A percentile compares a stretch with the other conserved stretches of the same genome.
phyloP scores from a whole-genome alignment of 768 basidiomycete species.

The Coprinopsis strossmayeri region DNA sequence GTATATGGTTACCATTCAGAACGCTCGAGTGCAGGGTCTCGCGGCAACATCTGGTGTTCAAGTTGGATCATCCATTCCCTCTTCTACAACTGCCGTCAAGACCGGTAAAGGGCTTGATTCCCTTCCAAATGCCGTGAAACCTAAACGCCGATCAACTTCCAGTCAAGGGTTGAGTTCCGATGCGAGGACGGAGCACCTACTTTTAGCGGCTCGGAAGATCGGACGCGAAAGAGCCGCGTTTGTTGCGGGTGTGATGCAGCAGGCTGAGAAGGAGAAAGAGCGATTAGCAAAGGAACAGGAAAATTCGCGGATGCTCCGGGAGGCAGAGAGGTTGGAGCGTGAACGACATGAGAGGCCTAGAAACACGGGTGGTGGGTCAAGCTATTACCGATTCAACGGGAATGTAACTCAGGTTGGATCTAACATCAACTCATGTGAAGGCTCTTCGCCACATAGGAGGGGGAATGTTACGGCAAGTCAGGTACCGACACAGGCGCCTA shows the following conservation, averaged over 20 bases:
- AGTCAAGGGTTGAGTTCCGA: constrained; percentile 37
- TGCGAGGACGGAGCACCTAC: constrained; percentile 63
- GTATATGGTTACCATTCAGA: neutral
- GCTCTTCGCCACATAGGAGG: neutral
- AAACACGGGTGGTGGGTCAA: neutral
- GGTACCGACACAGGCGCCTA: neutral
- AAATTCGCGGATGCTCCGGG: constrained; percentile 18
- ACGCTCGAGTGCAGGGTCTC: neutral
- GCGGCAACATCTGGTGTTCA: neutral
- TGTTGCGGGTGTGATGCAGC: constrained; percentile 43
- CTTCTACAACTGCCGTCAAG: constrained; percentile 11
- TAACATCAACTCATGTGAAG: constrained; percentile 14
- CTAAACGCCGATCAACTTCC: neutral
- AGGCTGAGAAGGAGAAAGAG: constrained; percentile 30
- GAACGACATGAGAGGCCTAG: constrained; percentile 12
- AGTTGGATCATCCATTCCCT: neutral
- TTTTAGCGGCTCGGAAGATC: constrained; percentile 65
- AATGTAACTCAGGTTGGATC: constrained; percentile 13
- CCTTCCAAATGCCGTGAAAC: neutral
- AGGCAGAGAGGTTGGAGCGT: constrained; percentile 23
- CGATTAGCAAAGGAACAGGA: constrained; percentile 24
- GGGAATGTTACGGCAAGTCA: neutral
- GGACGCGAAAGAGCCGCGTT: constrained; percentile 55
- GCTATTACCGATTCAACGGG: constrained; percentile 16
- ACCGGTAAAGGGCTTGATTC: neutral